These are phyloP conservation scores for Candida takata DNA, from an alignment of 805 yeast species.

Conservation along the genomic window DNA sequence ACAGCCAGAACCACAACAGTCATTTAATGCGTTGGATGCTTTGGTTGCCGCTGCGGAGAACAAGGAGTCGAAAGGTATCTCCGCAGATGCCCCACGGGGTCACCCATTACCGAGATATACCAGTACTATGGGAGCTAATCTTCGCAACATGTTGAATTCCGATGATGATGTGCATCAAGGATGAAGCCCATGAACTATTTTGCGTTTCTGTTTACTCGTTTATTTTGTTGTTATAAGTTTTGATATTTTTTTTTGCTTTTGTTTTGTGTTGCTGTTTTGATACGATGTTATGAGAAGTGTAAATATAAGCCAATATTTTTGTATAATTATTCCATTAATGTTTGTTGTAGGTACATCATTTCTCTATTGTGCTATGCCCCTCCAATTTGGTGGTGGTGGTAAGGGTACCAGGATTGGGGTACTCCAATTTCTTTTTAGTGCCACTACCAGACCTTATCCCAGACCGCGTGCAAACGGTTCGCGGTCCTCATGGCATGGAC, in stretches of 20 bases:
- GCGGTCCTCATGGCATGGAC: too few species aligned
- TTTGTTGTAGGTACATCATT: too few species aligned
- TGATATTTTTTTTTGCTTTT: not conserved
- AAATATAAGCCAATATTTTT: not conserved
- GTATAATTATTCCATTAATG: not conserved
- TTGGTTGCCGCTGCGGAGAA: slow-evolving; percentile 21
- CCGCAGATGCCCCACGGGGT: not conserved
- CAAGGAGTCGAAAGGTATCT: not conserved
- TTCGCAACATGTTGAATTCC: not conserved
- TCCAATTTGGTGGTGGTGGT: too few species aligned
- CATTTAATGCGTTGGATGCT: slow-evolving; percentile 18
- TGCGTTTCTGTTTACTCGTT: too few species aligned
- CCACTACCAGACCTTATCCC: too few species aligned
- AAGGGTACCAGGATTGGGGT: too few species aligned
- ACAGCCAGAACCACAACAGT: not conserved
- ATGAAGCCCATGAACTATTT: too few species aligned
- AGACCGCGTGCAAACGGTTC: too few species aligned
- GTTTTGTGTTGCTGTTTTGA: not conserved
- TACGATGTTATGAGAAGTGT: not conserved
- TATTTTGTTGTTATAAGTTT: not conserved
- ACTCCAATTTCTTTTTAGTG: too few species aligned
- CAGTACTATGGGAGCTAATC: not conserved
- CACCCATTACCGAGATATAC: not conserved
- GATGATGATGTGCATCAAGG: slow-evolving; percentile 1
- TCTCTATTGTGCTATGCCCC: too few species aligned